Base-by-base conservation (phyloP, 192 early-diverging fungal genomes). In the Pilobolus umbonatus region DNA sequence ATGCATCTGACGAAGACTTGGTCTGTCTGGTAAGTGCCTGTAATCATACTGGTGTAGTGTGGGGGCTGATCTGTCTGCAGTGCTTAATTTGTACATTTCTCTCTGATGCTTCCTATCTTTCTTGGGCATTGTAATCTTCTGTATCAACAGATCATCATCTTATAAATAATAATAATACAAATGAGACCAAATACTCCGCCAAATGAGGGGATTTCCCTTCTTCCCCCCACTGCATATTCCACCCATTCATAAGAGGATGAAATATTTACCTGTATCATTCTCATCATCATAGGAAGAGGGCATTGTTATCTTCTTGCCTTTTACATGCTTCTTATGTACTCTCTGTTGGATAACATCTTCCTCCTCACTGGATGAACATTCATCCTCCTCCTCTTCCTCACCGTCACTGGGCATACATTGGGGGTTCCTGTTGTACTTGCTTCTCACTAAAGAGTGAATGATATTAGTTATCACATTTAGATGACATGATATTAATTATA, bases 211-310 rank as follows among this genome's bases (percentile, higher is more conserved):
- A 60, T n/a, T 39, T 7, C 22, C 21, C 24, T 14, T 26, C 17
- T 40, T 44, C n/a, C 11, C 31, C 36, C 2, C 46, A 30, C 14
- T 22, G 26, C 32, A 5, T 19, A 26, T n/a, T n/a, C n/a, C n/a
- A n/a, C n/a, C n/a, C n/a, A n/a, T n/a, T n/a, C n/a, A n/a, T n/a
- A n/a, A n/a, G n/a, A n/a, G n/a, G n/a, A n/a, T n/a, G n/a, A n/a
- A n/a, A n/a, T 6, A 34, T 28, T 62, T 38, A 28, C 42, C 47
- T 26, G 26, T 38, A 49, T 51, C 57, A 19, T 65, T 57, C 32
- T 65, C 65, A 24, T 67, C 65, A 49, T 65, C 64, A 35, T 57
- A 59, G 14, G 64, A 57, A 34, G 59, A 38, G 4, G 59, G 59
- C 34, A 36, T 58, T 22, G 57, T 26, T 51, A 8, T 51, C 10